A percentile compares a stretch with the other conserved stretches of the same genome.
phyloP scores from a whole-genome alignment of 768 basidiomycete species.

The Kondoa subrosea region DNA sequence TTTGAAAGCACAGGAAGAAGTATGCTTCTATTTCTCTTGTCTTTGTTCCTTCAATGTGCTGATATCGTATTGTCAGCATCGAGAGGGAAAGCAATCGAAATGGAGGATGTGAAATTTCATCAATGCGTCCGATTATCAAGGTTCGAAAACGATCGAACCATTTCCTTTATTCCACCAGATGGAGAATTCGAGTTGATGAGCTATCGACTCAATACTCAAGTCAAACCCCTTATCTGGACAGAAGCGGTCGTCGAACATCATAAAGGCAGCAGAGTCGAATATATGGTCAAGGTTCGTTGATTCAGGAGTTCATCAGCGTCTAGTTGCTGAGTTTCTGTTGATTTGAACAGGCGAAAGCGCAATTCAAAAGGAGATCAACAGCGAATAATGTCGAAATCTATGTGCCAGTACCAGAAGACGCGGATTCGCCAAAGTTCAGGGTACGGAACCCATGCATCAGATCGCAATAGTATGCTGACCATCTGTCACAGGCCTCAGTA shows the following conservation, averaged over 20 bases:
- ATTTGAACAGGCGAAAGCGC: constrained; percentile 47
- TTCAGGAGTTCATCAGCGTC: background rate
- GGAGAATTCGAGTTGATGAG: constrained; percentile 98
- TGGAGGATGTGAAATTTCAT: constrained; percentile 99
- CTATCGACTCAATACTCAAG: constrained; percentile 70
- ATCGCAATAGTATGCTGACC: background rate
- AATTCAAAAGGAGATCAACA: constrained; percentile 89
- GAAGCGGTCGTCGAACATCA: constrained; percentile 93
- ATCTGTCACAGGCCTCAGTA: constrained; percentile 54
- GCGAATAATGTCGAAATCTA: constrained; percentile 98
- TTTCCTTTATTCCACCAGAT: constrained; percentile 96
- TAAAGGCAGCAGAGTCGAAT: constrained; percentile 76
- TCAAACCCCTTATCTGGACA: constrained; percentile 94
- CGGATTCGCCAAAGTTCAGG: constrained; percentile 91
- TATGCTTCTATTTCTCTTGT: constrained; percentile 35
- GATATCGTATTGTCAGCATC: constrained; percentile 43
- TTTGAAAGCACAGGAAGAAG: constrained; percentile 92
- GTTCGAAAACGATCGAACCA: constrained; percentile 97
- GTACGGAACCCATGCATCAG: constrained; percentile 37
- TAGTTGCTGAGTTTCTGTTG: constrained; percentile 31
- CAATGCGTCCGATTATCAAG: constrained; percentile 94
- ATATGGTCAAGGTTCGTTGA: constrained; percentile 61
- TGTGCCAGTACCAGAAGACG: constrained; percentile 97
- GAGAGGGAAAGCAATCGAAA: constrained; percentile 93
- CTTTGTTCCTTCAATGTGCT: background rate